Evolutionary conservation across 2,329 filamentous ascomycete species (phyloP).

Genomic region (Domatiomyces catenatus): DNA sequence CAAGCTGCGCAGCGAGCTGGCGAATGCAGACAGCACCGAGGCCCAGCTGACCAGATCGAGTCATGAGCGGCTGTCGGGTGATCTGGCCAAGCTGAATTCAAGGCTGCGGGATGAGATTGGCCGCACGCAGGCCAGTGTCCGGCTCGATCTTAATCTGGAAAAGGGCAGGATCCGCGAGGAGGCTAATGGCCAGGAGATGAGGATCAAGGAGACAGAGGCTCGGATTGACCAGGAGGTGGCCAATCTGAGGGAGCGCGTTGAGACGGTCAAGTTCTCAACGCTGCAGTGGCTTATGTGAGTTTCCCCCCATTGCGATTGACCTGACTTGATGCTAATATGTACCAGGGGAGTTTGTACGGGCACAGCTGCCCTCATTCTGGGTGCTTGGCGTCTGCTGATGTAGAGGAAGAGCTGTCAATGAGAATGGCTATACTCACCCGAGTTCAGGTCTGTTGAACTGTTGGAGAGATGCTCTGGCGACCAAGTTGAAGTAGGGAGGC

Average conservation of each 20-base stretch:
- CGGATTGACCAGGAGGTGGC: conserved; percentile 97
- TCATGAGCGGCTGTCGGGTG: conserved; percentile 85
- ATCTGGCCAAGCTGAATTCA: conserved; percentile 83
- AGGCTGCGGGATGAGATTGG: conserved; percentile 85
- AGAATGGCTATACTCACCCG: background rate
- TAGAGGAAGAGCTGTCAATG: conserved; percentile 19
- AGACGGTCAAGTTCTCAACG: conserved; percentile 95
- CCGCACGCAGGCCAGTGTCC: conserved; percentile 80
- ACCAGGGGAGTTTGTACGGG: conserved; percentile 48
- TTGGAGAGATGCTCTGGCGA: no score
- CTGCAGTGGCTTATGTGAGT: conserved; percentile 95
- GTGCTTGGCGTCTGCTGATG: conserved; percentile 54
- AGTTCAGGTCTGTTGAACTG: background rate
- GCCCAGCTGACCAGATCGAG: conserved; percentile 72
- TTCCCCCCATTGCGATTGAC: conserved; percentile 15
- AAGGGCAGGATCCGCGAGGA: conserved; percentile 95
- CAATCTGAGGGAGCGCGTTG: conserved; percentile 73
- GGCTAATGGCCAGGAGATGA: conserved; percentile 88
- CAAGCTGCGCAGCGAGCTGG: conserved; percentile 84
- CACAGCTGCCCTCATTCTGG: conserved; percentile 49
- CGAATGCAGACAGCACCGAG: conserved; percentile 84
- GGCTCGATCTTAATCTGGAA: conserved; percentile 85
- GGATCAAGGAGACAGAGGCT: conserved; percentile 97
- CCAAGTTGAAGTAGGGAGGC: no score
- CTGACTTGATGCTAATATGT: conserved; percentile 17